phyloP scores from a whole-genome alignment of 2,329 filamentous ascomycete species.

The Diaporthe caulivora region DNA sequence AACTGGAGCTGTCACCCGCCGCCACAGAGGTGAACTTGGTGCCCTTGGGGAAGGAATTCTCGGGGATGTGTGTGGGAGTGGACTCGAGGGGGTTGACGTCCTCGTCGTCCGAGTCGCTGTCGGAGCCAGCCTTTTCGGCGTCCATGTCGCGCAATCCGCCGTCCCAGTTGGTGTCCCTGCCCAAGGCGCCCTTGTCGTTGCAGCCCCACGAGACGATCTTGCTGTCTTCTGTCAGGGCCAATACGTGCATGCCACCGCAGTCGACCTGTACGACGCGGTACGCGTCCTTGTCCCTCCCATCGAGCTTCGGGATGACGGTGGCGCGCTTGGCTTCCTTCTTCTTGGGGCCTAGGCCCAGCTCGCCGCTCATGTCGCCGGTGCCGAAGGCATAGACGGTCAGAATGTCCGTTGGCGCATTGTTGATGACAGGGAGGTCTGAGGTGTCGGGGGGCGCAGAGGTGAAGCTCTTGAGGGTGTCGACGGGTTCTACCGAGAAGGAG shows the following conservation, averaged over 20 bases:
- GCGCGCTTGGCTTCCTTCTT: conserved; percentile 41
- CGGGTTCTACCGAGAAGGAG: conserved; percentile 34
- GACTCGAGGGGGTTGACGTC: conserved; percentile 72
- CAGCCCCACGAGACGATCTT: conserved; percentile 78
- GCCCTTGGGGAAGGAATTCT: conserved; percentile 63
- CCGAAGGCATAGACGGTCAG: conserved; percentile 43
- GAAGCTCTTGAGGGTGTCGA: conserved; percentile 37
- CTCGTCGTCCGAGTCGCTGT: conserved; percentile 64
- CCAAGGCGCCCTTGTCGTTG: conserved; percentile 76
- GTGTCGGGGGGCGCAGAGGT: conserved; percentile 36
- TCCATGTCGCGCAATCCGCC: conserved; percentile 61
- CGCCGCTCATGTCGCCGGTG: conserved; percentile 62
- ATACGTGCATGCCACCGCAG: conserved; percentile 76
- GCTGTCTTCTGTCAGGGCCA: conserved; percentile 75
- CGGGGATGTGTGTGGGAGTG: conserved; percentile 66
- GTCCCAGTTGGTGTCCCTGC: conserved; percentile 70
- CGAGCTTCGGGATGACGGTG: conserved; percentile 41
- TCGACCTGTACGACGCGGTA: conserved; percentile 67
- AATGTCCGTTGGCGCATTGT: conserved; percentile 38
- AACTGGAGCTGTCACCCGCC: conserved; percentile 71
- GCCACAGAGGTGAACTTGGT: conserved; percentile 70
- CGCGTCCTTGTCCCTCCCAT: conserved; percentile 34
- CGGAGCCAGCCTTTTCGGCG: conserved; percentile 64
- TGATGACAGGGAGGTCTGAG: conserved; percentile 38
- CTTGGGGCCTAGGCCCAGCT: conserved; percentile 46